Base-by-base conservation (phyloP, 2,329 filamentous ascomycete species). In the Penicillium griseofulvum region DNA sequence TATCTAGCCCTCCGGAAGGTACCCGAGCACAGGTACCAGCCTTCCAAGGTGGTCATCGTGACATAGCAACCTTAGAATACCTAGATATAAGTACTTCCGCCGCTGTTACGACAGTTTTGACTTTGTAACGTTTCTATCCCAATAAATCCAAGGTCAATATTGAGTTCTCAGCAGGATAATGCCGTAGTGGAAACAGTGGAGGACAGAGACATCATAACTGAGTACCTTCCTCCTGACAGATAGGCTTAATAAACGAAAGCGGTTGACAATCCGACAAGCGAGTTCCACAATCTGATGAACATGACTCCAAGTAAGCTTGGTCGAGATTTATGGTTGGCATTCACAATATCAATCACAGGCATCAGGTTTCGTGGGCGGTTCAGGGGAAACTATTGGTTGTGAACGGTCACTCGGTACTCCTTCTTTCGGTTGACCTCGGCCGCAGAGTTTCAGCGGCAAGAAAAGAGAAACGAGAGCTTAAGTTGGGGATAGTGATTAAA, bases 251-350 rank as follows among this genome's bases (percentile, higher is more conserved):
- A 17, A 28, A 42, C 36, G 12, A 28, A 17, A 28, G 71, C 29
- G 65, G 72, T 60, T 46, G 12, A 47, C 24, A 16, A 24, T 16
- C 16, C 2, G 3, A 36, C 12, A 17, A 78, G 80, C 49, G 84
- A 87, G 65, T 88, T 87, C 76, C 87, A 87, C 58, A 76, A 83
- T 38, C 71, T 87, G 43, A 83, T 87, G 68, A 87, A 88, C 69
- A 87, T 88, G 84, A 79, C 77, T 11, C 74, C 83, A 3, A 70
- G 75, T 2, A 84, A 87, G 59, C 77, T 88, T 19, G 77, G 84
- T 88, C 28, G 77, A 81, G 58, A n/a, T n/a, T n/a, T n/a, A n/a
- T n/a, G n/a, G n/a, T n/a, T n/a, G n/a, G n/a, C n/a, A n/a, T n/a
- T n/a, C n/a, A 76, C 22, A 78, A 7, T 77, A 81, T 16, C 78